Conservation (phyloP, 108 stramenopile genomes). For the Skeletonema menzelii region DNA sequence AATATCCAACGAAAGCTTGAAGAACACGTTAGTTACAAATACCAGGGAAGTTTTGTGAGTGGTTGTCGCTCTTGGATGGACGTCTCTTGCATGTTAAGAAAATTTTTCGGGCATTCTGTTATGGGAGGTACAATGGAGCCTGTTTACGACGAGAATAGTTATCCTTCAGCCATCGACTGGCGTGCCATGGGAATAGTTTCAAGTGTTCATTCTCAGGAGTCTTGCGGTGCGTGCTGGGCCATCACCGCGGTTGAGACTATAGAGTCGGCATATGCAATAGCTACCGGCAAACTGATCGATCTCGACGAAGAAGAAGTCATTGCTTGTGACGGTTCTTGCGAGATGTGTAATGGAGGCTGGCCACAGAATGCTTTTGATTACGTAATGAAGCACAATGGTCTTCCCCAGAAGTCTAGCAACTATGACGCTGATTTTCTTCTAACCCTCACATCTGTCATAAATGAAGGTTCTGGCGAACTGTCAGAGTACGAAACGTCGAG, state of each 20-base stretch:
- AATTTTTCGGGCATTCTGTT: slow-evolving; percentile 61
- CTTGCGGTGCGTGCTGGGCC: slow-evolving; percentile 93
- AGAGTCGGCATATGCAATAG: slow-evolving; percentile 74
- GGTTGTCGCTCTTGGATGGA: slow-evolving; percentile 67
- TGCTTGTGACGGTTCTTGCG: slow-evolving; percentile 40
- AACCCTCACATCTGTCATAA: slow-evolving; percentile 53
- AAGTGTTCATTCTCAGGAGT: slow-evolving; percentile 64
- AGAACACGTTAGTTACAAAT: slow-evolving; percentile 16
- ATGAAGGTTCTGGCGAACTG: slow-evolving; percentile 51
- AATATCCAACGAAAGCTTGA: slow-evolving; percentile 38
- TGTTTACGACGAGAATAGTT: slow-evolving; percentile 37
- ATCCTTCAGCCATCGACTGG: slow-evolving; percentile 76
- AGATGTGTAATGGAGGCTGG: slow-evolving; percentile 88
- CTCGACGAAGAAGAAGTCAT: slow-evolving; percentile 71
- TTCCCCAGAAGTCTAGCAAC: slow-evolving; percentile 50
- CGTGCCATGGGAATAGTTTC: slow-evolving; percentile 77
- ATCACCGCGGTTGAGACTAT: slow-evolving; percentile 86
- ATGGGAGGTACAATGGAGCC: slow-evolving; percentile 72
- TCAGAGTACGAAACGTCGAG: slow-evolving; percentile 50
- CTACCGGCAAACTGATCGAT: slow-evolving; percentile 63
- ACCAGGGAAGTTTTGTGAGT: slow-evolving; percentile 28
- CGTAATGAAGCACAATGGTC: slow-evolving; percentile 76
- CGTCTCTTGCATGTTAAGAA: slow-evolving; percentile 70
- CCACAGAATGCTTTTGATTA: slow-evolving; percentile 89
- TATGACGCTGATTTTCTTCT: slow-evolving; percentile 76